Percentiles rank a stretch among this genome's conserved stretches.
Conservation (phyloP, 257 asterid genomes). For the Jaltomata sinuosa region DNA sequence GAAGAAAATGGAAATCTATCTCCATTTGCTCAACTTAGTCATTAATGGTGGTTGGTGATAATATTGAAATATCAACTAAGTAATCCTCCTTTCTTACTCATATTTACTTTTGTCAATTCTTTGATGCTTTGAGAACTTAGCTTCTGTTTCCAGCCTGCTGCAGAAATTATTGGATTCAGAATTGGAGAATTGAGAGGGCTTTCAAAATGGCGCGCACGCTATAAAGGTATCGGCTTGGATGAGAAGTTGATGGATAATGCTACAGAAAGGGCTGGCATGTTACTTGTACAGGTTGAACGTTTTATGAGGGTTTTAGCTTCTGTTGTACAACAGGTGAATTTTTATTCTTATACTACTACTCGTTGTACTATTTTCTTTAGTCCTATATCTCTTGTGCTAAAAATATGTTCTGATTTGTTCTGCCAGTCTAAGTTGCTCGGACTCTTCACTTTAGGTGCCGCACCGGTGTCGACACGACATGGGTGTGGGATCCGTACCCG, state of each 20-base stretch:
- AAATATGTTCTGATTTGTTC: neutral
- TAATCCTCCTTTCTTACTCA: neutral
- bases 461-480: too few species aligned
- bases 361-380: neutral
- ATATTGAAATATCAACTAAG: neutral
- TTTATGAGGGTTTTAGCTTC: constrained; percentile 69
- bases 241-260: constrained; percentile 75
- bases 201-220: constrained; percentile 96
- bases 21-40: neutral
- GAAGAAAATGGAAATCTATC: neutral
- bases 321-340: constrained; percentile 79
- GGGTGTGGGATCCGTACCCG: too few species aligned
- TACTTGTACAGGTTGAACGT: constrained; percentile 75
- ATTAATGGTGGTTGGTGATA: neutral
- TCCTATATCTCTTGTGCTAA: neutral
- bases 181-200: constrained; percentile 94
- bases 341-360: neutral
- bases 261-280: constrained; percentile 84
- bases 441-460: too few species aligned
- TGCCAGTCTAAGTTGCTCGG: too few species aligned
- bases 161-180: constrained; percentile 87
- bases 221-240: constrained; percentile 70
- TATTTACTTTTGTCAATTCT: constrained; percentile 1
- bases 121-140: constrained; percentile 12
- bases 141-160: constrained; percentile 84